A percentile compares a stretch with the other conserved stretches of the same genome.
Evolutionary conservation across 1,284 basidiomycete genomes (phyloP).

Genomic region (Puccinia novopanici): DNA sequence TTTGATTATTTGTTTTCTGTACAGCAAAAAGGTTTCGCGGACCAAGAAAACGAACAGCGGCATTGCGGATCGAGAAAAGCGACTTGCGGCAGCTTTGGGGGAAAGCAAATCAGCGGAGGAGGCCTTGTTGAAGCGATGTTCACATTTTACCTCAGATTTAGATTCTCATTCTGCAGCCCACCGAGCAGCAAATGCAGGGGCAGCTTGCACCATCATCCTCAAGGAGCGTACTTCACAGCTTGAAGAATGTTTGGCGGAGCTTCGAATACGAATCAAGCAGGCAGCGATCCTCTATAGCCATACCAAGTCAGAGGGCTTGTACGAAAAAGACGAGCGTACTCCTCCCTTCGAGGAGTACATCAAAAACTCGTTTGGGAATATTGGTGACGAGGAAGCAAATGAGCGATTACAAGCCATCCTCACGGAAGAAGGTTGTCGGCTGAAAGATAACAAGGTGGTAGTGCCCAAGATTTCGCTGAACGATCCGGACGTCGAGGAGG

Average conservation of each 20-base stretch:
- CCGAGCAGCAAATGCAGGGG: slow-evolving; percentile 43
- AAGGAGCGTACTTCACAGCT: slow-evolving; percentile 64
- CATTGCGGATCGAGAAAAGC: slow-evolving; percentile 74
- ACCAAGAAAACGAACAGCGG: slow-evolving; percentile 51
- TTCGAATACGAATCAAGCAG: slow-evolving; percentile 70
- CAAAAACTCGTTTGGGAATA: slow-evolving; percentile 46
- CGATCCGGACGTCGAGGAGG: slow-evolving; percentile 49
- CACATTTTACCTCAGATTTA: slow-evolving; percentile 84
- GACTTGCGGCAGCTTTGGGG: slow-evolving; percentile 80
- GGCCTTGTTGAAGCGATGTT: slow-evolving; percentile 86
- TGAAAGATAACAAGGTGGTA: slow-evolving; percentile 40
- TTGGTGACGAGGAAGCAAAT: slow-evolving; percentile 51
- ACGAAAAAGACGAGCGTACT: slow-evolving; percentile 48
- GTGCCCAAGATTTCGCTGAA: slow-evolving; percentile 48
- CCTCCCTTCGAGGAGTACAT: slow-evolving; percentile 51
- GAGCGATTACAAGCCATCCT: slow-evolving; percentile 42
- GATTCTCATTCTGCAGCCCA: slow-evolving; percentile 61
- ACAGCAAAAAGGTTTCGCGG: slow-evolving; percentile 70
- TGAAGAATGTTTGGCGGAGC: slow-evolving; percentile 71
- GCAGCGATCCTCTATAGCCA: slow-evolving; percentile 47
- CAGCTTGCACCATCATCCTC: slow-evolving; percentile 50
- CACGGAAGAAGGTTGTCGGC: slow-evolving; percentile 42
- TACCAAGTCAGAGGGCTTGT: slow-evolving; percentile 43
- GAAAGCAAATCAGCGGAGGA: slow-evolving; percentile 84
- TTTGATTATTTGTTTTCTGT: slow-evolving; percentile 49